These are phyloP conservation scores for Sordariomycetes sp. DNA, from an alignment of 2,329 filamentous ascomycete genomes.

Conservation along the genomic window DNA sequence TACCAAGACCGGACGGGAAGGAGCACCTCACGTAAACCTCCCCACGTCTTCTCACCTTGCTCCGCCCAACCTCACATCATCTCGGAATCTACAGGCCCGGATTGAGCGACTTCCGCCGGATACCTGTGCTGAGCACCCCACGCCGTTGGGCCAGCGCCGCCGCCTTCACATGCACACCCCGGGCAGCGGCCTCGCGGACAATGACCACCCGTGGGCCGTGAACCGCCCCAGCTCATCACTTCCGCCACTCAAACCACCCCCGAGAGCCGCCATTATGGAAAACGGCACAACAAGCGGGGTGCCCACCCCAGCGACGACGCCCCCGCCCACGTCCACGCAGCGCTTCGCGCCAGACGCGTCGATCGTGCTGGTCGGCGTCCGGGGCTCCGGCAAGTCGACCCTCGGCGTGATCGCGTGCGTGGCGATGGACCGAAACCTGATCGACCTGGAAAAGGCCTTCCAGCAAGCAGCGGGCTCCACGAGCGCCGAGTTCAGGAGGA, in stretches of 20 bases:
- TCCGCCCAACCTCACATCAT: neutral
- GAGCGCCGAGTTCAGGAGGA: conserved; percentile 51
- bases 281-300: neutral
- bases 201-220: neutral
- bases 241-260: neutral
- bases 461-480: conserved; percentile 52
- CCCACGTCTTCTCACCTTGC: neutral
- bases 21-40: neutral
- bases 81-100: neutral
- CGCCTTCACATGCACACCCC: neutral
- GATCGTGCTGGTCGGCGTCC: conserved; percentile 61
- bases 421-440: conserved; percentile 54
- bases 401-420: conserved; percentile 66
- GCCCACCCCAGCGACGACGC: neutral
- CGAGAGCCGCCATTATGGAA: neutral
- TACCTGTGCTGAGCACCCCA: neutral
- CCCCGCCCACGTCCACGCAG: conserved; percentile 10
- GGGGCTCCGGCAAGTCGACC: conserved; percentile 66
- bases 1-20: no score
- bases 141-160: neutral
- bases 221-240: neutral
- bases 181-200: neutral
- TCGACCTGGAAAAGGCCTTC: conserved; percentile 62
- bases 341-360: conserved; percentile 53
- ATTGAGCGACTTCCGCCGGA: neutral